These are phyloP conservation scores for Boletus rubescentipes DNA, from an alignment of 768 basidiomycete species.

Conservation along the genomic window DNA sequence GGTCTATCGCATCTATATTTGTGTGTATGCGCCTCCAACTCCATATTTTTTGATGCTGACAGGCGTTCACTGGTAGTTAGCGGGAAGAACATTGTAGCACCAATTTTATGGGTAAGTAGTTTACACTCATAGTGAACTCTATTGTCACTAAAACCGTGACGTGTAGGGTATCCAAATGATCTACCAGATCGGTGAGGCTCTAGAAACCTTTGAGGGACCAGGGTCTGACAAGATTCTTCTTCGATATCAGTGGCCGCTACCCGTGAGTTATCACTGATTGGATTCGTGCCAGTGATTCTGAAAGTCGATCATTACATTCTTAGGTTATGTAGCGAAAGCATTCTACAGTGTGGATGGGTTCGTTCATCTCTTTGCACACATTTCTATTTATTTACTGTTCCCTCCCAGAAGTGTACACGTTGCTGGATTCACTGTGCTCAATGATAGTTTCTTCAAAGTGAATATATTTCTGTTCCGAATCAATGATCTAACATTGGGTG, in stretches of 20 bases:
- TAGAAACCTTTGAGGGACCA: too few species aligned
- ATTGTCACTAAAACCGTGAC: background rate
- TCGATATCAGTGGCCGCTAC: background rate
- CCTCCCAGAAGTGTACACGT: background rate
- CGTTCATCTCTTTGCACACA: background rate
- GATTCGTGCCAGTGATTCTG: background rate
- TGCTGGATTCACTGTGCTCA: background rate
- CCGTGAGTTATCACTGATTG: background rate
- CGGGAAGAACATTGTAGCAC: background rate
- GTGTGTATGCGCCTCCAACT: background rate
- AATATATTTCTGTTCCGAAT: background rate
- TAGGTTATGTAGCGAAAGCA: background rate
- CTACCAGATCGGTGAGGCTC: slow-evolving; percentile 10
- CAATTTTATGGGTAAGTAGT: slow-evolving; percentile 10
- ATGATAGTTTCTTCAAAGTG: background rate
- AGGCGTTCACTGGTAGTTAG: slow-evolving; percentile 1
- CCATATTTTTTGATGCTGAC: background rate
- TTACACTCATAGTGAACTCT: background rate
- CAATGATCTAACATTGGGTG: background rate
- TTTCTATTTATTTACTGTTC: background rate
- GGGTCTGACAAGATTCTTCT: background rate
- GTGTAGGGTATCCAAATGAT: background rate
- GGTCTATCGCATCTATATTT: slow-evolving; percentile 7
- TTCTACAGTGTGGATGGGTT: slow-evolving; percentile 7
- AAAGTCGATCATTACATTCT: background rate